phyloP scores from a whole-genome alignment of 768 basidiomycete species.

The Phylloporus scabripes region DNA sequence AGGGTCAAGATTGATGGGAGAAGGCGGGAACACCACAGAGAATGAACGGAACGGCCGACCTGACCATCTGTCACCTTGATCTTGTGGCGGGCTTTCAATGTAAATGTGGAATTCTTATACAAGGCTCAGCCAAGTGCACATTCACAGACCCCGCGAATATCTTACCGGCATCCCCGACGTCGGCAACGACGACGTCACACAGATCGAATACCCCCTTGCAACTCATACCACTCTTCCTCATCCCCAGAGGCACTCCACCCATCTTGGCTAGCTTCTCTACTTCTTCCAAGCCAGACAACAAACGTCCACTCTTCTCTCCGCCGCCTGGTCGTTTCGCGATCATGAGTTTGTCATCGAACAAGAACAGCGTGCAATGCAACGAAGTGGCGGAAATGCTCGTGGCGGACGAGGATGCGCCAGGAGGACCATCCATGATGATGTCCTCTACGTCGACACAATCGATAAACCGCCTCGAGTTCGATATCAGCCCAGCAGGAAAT shows the following conservation, averaged over 20 bases:
- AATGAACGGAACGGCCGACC: slow-evolving; percentile 79
- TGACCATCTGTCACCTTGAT: slow-evolving; percentile 83
- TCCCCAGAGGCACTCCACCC: slow-evolving; percentile 53
- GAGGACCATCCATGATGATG: slow-evolving; percentile 43
- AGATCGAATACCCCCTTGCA: slow-evolving; percentile 85
- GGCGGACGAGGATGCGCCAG: slow-evolving; percentile 39
- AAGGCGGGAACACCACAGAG: slow-evolving; percentile 72
- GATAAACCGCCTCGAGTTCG: slow-evolving; percentile 79
- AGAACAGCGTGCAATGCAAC: slow-evolving; percentile 82
- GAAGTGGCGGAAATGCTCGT: slow-evolving; percentile 39
- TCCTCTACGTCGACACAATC: slow-evolving; percentile 95
- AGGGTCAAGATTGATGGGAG: slow-evolving; percentile 61
- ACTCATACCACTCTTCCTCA: slow-evolving; percentile 76
- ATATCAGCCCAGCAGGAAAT: slow-evolving; percentile 89
- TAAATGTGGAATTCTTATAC: slow-evolving; percentile 78
- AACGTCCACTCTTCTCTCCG: slow-evolving; percentile 68
- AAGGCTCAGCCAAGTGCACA: slow-evolving; percentile 5
- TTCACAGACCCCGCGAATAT: slow-evolving; percentile 1
- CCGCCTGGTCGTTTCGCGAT: slow-evolving; percentile 81
- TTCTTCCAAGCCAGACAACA: slow-evolving; percentile 71
- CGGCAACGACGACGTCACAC: slow-evolving; percentile 76
- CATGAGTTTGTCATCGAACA: slow-evolving; percentile 93
- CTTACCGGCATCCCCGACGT: slow-evolving; percentile 80
- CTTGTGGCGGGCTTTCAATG: slow-evolving; percentile 75
- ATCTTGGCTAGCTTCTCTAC: slow-evolving; percentile 66